Percentiles rank a stretch among this genome's conserved stretches.
Evolutionary conservation across 23 red algal species (phyloP).

Genomic region (Gracilaria gracilis): DNA sequence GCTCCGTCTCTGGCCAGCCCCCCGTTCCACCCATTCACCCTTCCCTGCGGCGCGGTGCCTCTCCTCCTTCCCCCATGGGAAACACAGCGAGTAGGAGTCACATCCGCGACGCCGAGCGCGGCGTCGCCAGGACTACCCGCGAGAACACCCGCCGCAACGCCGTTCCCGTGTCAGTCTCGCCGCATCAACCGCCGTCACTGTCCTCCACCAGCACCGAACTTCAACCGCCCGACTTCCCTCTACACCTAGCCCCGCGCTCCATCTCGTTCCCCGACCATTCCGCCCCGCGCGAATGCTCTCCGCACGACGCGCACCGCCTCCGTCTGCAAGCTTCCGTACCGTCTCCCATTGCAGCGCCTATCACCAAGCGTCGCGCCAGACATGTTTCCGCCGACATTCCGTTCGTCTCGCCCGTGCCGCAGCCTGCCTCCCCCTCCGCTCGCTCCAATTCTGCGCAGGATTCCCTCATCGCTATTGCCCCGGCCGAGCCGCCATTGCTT

Average conservation of each 20-base stretch:
- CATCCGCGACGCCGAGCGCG: slow-evolving; percentile 61
- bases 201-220: slow-evolving; percentile 32
- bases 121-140: slow-evolving; percentile 52
- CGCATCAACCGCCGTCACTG: slow-evolving; percentile 9
- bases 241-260: slow-evolving; percentile 8
- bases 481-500: not conserved
- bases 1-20: not conserved
- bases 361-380: slow-evolving; percentile 24
- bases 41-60: not conserved
- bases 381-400: slow-evolving; percentile 49
- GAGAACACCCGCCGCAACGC: slow-evolving; percentile 56
- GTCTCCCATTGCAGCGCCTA: not conserved
- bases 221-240: not conserved
- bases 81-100: slow-evolving; percentile 62
- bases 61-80: slow-evolving; percentile 17
- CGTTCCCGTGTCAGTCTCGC: not conserved
- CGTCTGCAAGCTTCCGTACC: not conserved
- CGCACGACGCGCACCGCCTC: slow-evolving; percentile 30
- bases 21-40: not conserved
- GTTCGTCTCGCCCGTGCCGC: not conserved
- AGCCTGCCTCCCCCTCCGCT: not conserved
- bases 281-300: not conserved
- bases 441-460: slow-evolving; percentile 30
- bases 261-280: slow-evolving; percentile 19
- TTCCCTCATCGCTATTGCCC: not conserved